Evolutionary conservation across 495 filamentous ascomycete genomes (phyloP).

Genomic region (Hypoxylon perforatum): DNA sequence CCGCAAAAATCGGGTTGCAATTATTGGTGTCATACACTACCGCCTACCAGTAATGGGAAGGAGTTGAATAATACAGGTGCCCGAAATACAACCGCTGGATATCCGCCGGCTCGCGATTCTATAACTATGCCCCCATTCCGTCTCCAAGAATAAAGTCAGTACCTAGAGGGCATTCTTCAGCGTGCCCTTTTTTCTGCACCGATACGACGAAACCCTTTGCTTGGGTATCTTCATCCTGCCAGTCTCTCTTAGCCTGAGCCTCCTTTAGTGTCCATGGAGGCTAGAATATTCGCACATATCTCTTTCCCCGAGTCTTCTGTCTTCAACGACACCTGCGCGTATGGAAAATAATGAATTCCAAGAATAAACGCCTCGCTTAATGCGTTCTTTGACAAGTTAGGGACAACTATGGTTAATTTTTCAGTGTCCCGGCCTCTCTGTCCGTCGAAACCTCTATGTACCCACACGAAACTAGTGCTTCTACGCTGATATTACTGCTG

Average conservation of each 20-base stretch:
- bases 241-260: no score
- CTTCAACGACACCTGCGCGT: background rate
- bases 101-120: no score
- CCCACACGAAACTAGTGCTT: background rate
- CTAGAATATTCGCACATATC: no score
- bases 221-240: no score
- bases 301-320: slow-evolving; percentile 3
- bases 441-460: background rate
- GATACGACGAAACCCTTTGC: no score
- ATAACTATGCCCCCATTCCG: background rate
- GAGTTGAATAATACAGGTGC: slow-evolving; percentile 27
- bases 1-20: background rate
- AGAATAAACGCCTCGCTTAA: slow-evolving; percentile 41
- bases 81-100: background rate
- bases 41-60: slow-evolving; percentile 20
- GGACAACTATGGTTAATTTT: background rate
- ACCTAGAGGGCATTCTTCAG: no score
- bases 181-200: no score
- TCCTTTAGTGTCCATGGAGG: no score
- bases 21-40: slow-evolving; percentile 5
- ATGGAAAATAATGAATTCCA: slow-evolving; percentile 25
- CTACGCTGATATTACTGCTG: slow-evolving; percentile 51
- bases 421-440: background rate
- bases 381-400: slow-evolving; percentile 25
- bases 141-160: background rate